phyloP scores from a whole-genome alignment of 371 early-diverging fungal genomes.

The Mortierella sp. region DNA sequence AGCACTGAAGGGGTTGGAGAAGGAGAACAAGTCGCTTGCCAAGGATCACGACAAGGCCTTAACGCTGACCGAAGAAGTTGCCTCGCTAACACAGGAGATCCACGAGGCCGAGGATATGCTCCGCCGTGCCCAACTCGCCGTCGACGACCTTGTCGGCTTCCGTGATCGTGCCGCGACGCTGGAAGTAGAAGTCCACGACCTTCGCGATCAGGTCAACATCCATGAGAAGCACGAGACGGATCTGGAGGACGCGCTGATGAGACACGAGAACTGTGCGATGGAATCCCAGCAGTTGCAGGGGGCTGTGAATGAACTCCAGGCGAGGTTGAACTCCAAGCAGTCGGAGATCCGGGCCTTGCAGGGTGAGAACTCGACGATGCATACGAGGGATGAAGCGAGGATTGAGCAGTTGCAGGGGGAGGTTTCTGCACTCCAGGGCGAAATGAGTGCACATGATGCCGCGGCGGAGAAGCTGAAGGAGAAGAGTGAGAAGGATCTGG shows the following conservation, averaged over 20 bases:
- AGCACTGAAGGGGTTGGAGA: conserved; percentile 8
- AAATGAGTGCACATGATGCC: conserved; percentile 1
- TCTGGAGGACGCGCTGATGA: conserved; percentile 27
- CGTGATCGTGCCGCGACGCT: conserved; percentile 17
- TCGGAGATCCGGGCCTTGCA: conserved; percentile 8
- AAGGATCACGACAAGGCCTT: conserved; percentile 11
- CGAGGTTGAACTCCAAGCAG: conserved; percentile 18
- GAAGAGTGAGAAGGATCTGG: conserved; percentile 9
- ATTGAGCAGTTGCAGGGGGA: conserved; percentile 1
- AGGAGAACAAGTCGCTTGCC: conserved; percentile 7
- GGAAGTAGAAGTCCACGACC: conserved; percentile 19
- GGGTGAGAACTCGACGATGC: neutral
- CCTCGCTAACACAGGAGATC: conserved; percentile 16
- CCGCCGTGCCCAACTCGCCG: conserved; percentile 4
- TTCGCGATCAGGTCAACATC: conserved; percentile 21
- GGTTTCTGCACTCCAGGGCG: neutral
- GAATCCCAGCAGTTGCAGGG: conserved; percentile 19
- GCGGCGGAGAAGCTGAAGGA: conserved; percentile 11
- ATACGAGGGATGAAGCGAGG: neutral
- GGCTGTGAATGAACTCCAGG: conserved; percentile 15
- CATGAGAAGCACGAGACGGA: conserved; percentile 32
- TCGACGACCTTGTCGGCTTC: conserved; percentile 14
- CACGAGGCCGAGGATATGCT: conserved; percentile 13
- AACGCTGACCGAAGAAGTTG: conserved; percentile 13
- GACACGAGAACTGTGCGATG: conserved; percentile 20